These are phyloP conservation scores for Pisolithus thermaeus DNA, from an alignment of 1,284 basidiomycete species.

Conservation along the genomic window DNA sequence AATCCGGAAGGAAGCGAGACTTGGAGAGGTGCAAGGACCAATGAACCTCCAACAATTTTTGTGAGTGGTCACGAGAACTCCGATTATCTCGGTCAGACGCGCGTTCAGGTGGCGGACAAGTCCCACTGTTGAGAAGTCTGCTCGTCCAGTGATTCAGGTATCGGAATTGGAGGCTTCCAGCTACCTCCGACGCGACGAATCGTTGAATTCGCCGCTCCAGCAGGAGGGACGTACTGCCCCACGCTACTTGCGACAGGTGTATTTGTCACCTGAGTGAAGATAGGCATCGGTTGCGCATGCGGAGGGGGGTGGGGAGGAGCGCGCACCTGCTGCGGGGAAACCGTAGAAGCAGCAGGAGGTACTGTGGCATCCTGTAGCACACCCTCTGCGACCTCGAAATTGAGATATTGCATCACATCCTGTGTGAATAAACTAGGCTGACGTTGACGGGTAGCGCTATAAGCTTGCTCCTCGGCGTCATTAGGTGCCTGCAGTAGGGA, in stretches of 20 bases:
- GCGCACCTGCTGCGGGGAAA: conserved; percentile 18
- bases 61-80: neutral
- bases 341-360: conserved; percentile 2
- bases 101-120: conserved; percentile 1
- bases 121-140: conserved; percentile 15
- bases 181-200: conserved; percentile 48
- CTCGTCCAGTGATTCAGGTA: conserved; percentile 22
- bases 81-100: neutral
- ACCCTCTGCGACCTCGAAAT: conserved; percentile 21
- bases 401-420: conserved; percentile 25
- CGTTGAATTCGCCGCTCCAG: conserved; percentile 43
- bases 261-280: conserved; percentile 29
- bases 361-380: conserved; percentile 4
- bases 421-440: conserved; percentile 21
- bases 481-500: conserved; percentile 15
- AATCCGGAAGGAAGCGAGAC: no score
- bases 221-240: conserved; percentile 43
- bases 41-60: no score
- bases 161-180: conserved; percentile 37
- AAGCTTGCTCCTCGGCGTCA: conserved; percentile 8
- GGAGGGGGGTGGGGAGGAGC: conserved; percentile 8
- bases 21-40: no score
- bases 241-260: conserved; percentile 4
- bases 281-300: conserved; percentile 11
- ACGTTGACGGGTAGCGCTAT: conserved; percentile 11